A percentile compares a stretch with the other conserved stretches of the same genome.
Evolutionary conservation across 306 rosid genomes (phyloP).

Genomic region (Ziziphus jujuba): DNA sequence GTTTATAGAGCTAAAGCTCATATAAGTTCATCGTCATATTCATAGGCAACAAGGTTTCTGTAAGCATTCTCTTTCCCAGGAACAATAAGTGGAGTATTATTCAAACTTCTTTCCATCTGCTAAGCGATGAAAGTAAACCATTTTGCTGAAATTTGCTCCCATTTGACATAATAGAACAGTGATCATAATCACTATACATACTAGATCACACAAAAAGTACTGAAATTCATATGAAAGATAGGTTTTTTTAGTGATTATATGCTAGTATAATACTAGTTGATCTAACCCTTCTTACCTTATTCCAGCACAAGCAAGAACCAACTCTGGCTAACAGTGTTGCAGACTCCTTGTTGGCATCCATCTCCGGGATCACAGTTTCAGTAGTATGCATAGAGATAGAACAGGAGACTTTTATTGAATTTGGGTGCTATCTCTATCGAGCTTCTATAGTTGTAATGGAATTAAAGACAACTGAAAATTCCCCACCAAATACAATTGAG

Average conservation of each 20-base stretch:
- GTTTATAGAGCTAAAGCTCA: too few species aligned
- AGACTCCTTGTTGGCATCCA: slow-evolving; percentile 34
- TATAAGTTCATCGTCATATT: not conserved
- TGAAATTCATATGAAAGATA: too few species aligned
- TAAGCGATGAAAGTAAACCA: too few species aligned
- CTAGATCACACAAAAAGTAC: too few species aligned
- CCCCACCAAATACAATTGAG: slow-evolving; percentile 30
- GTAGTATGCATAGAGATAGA: slow-evolving; percentile 24
- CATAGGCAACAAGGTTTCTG: not conserved
- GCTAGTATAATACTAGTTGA: not conserved
- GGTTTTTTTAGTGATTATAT: too few species aligned
- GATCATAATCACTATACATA: too few species aligned
- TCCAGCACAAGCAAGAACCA: slow-evolving; percentile 31
- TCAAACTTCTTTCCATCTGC: too few species aligned
- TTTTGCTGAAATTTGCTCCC: too few species aligned
- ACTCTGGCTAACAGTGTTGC: slow-evolving; percentile 15
- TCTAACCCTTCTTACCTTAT: not conserved
- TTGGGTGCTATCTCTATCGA: slow-evolving; percentile 45
- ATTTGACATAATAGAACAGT: too few species aligned
- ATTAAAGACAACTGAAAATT: slow-evolving; percentile 23
- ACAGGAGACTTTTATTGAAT: slow-evolving; percentile 28
- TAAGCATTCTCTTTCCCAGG: not conserved
- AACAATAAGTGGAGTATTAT: too few species aligned
- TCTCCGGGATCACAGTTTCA: slow-evolving; percentile 32
- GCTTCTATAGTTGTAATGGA: slow-evolving; percentile 40